phyloP scores from a whole-genome alignment of 495 filamentous ascomycete species.

The Evernia prunastri region DNA sequence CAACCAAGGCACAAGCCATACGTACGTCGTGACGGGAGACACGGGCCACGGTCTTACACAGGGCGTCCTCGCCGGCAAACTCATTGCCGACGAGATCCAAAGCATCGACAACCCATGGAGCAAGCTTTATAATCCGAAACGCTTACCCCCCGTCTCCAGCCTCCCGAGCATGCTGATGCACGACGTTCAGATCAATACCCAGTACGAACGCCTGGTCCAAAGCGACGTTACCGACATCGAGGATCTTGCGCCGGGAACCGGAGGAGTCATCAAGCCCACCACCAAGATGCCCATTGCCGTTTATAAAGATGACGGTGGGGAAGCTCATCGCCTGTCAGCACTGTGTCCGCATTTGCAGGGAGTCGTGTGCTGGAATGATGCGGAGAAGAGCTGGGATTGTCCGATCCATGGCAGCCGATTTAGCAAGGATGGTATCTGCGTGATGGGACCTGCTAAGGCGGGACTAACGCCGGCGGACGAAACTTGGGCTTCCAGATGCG shows the following conservation, averaged over 20 bases:
- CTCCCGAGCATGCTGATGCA: slow-evolving; percentile 35
- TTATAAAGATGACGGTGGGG: slow-evolving; percentile 51
- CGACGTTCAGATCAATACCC: slow-evolving; percentile 48
- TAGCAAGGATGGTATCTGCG: slow-evolving; percentile 44
- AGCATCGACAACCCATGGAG: slow-evolving; percentile 44
- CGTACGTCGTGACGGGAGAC: slow-evolving; percentile 52
- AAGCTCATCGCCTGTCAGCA: slow-evolving; percentile 44
- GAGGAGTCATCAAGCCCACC: slow-evolving; percentile 46
- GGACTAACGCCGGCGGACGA: slow-evolving; percentile 27
- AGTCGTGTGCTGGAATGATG: slow-evolving; percentile 49
- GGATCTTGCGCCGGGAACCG: slow-evolving; percentile 41
- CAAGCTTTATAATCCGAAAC: slow-evolving; percentile 43
- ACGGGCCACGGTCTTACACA: slow-evolving; percentile 56
- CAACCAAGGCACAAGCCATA: slow-evolving; percentile 46
- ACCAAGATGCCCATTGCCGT: slow-evolving; percentile 43
- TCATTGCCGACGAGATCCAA: slow-evolving; percentile 51
- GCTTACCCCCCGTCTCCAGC: slow-evolving; percentile 38
- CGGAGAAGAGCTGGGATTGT: slow-evolving; percentile 50
- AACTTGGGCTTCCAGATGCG: no score
- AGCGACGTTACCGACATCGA: slow-evolving; percentile 53
- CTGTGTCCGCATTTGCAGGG: slow-evolving; percentile 53
- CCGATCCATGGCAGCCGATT: slow-evolving; percentile 51
- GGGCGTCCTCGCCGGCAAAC: slow-evolving; percentile 44
- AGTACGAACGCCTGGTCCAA: slow-evolving; percentile 51
- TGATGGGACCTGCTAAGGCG: slow-evolving; percentile 46